Evolutionary conservation across 2,329 filamentous ascomycete species (phyloP).

Genomic region (Arthrobotrys pseudoclavata): DNA sequence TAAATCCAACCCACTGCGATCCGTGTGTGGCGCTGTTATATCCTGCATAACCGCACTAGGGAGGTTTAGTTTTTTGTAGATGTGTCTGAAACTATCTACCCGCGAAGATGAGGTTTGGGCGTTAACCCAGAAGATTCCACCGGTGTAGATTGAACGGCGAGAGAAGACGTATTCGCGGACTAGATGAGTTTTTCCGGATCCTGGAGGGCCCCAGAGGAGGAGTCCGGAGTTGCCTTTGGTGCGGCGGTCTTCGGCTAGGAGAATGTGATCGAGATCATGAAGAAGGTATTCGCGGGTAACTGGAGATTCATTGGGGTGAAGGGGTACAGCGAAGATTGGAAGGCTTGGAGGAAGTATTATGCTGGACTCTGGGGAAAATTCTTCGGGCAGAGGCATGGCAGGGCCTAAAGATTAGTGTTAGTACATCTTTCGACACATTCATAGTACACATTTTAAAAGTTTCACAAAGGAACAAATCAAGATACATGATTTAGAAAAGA

Average conservation of each 20-base stretch:
- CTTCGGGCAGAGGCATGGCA: constrained; percentile 27
- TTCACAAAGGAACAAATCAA: neutral
- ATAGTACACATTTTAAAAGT: neutral
- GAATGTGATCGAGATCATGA: constrained; percentile 72
- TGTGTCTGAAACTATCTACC: constrained; percentile 49
- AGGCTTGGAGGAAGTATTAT: constrained; percentile 48
- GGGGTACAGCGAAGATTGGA: constrained; percentile 59
- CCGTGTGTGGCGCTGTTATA: constrained; percentile 73
- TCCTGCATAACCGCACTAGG: constrained; percentile 72
- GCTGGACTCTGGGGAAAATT: constrained; percentile 42
- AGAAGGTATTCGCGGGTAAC: constrained; percentile 74
- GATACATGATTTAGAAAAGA: constrained; percentile 37
- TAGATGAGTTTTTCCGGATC: constrained; percentile 78
- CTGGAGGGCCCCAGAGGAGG: constrained; percentile 75
- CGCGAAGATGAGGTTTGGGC: constrained; percentile 67
- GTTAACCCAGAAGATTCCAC: constrained; percentile 79
- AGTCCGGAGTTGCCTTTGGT: constrained; percentile 74
- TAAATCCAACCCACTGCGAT: constrained; percentile 67
- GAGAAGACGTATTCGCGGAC: constrained; percentile 75
- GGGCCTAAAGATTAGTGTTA: constrained; percentile 25
- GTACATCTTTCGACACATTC: constrained; percentile 3
- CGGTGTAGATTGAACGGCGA: constrained; percentile 70
- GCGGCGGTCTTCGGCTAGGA: constrained; percentile 72
- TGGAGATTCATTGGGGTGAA: constrained; percentile 71
- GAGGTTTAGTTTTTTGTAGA: constrained; percentile 60